Evolutionary conservation across 2,329 filamentous ascomycete genomes (phyloP), one percentile per base, ranked within the genome.

Genomic region (Scortechinia acanthostroma): DNA sequence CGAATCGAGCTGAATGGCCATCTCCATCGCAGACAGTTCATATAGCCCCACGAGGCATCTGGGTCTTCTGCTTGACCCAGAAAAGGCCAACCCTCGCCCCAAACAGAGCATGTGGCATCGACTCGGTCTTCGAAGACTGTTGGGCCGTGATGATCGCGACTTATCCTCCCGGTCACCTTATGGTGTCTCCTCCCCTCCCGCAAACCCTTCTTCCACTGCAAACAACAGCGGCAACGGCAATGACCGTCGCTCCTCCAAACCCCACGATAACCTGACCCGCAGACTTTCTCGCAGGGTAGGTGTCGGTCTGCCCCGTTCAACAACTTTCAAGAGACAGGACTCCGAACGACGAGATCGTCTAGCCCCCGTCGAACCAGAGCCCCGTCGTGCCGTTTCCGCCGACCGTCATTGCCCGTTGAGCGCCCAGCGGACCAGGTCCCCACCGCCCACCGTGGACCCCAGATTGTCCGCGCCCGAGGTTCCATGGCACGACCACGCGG

Each of bases 241-340:
- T n/a, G n/a, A n/a, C n/a, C n/a, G n/a, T n/a, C 37, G 19, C 13
- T n/a, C 15, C 37, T 10, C 5, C 13, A 19, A 43, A 23, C 37
- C 15, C 15, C 15, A 16, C 13, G 42, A 43, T 10, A 43, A 20
- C 14, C 10, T 23, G 50, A 51, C 33, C 51, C 53, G 43, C 53
- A 62, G 43, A 53, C 49, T 53, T 37, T 58, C 58, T 14, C 60
- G 78, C 52, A 80, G 74, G 55, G 87, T 89, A n/a, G 80, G 91
- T 15, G 85, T 89, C 16, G 84, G 85, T 15, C 67, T 95, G 28
- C 88, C 89, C 30, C 78, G 88, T 43, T 71, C 82, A 3, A 79
- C 84, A 54, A 94, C 88, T 0, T 90, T 94, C 64, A 86, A 83
- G 62, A 79, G 90, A 54, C 88, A 91, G 61, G 77, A 86, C 58